Evolutionary conservation across 495 filamentous ascomycete species (phyloP).

Genomic region (Annulohypoxylon maeteangense): DNA sequence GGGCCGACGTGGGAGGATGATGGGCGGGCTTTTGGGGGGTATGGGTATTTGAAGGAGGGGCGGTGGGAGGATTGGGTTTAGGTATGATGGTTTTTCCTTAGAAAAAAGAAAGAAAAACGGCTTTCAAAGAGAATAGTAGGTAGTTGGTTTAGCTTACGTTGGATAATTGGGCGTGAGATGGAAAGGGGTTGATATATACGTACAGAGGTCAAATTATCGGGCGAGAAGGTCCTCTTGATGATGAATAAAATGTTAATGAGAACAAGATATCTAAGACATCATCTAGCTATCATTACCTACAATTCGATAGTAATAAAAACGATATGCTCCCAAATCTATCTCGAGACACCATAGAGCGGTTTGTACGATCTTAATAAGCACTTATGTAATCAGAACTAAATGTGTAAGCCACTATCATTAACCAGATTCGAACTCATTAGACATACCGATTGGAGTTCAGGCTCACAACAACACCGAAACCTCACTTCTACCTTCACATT

Average conservation of each 20-base stretch:
- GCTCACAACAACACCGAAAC: too few species aligned
- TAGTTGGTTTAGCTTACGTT: too few species aligned
- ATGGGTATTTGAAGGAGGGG: conserved; percentile 35
- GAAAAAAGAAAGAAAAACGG: background rate
- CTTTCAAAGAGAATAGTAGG: too few species aligned
- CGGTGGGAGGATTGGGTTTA: conserved; percentile 49
- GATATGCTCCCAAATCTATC: background rate
- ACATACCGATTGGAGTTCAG: too few species aligned
- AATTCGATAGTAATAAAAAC: too few species aligned
- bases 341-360: background rate
- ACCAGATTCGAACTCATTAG: too few species aligned
- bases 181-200: too few species aligned
- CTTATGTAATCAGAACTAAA: background rate
- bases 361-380: background rate
- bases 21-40: conserved; percentile 8
- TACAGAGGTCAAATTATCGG: too few species aligned
- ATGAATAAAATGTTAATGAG: background rate
- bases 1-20: conserved; percentile 55
- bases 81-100: background rate
- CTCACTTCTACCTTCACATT: too few species aligned
- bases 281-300: too few species aligned
- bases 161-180: too few species aligned
- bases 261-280: background rate
- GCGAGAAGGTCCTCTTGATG: too few species aligned
- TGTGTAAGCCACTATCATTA: background rate